These are phyloP conservation scores for Psidium guajava DNA, from an alignment of 345 rosid species.

Conservation along the genomic window DNA sequence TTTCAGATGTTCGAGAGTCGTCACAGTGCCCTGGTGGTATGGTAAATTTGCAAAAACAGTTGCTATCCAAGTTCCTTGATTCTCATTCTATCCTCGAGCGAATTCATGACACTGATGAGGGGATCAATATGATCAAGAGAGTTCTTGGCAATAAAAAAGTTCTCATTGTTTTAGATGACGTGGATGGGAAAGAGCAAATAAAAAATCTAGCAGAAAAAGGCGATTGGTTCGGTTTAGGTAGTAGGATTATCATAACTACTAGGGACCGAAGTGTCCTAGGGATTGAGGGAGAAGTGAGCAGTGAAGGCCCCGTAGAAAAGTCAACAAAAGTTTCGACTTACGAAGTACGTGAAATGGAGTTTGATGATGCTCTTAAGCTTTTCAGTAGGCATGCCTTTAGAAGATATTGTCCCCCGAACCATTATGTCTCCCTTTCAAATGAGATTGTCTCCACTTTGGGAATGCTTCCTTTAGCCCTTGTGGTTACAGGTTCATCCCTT, in stretches of 20 bases:
- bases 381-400: not conserved
- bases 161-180: not conserved
- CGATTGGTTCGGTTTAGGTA: not conserved
- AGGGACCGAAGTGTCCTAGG: not conserved
- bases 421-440: not conserved
- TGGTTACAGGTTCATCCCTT: not conserved
- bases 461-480: not conserved
- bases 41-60: not conserved
- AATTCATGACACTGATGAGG: not conserved
- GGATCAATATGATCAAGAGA: not conserved
- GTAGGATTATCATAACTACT: not conserved
- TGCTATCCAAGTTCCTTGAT: not conserved
- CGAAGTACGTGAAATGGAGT: not conserved
- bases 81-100: not conserved
- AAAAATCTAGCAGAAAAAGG: not conserved
- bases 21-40: not conserved
- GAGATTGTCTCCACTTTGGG: not conserved
- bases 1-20: too few relatives aligned
- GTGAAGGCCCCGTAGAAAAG: not conserved
- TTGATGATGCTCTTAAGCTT: not conserved
- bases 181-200: not conserved
- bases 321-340: not conserved
- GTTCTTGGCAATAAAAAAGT: not conserved
- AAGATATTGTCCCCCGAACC: not conserved
- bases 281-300: too few relatives aligned